Conservation (phyloP, 768 basidiomycete species). For the Fistulinella prunicolor region DNA sequence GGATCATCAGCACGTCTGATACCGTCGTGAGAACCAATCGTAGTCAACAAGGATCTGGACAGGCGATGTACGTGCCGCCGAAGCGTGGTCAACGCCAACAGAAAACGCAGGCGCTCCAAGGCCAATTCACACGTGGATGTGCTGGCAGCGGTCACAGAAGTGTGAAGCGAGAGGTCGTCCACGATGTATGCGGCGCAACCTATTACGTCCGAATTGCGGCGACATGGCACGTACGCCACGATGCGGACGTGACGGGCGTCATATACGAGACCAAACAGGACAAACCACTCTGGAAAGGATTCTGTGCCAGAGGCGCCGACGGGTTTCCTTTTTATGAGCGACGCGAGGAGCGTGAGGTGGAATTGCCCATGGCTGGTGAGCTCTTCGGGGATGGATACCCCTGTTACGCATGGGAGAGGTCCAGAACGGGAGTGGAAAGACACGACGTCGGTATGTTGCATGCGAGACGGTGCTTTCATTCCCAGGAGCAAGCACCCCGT, state of each 20-base stretch:
- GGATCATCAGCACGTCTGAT: background rate
- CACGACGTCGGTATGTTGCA: no score
- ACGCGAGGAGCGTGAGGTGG: conserved; percentile 15
- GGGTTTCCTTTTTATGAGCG: background rate
- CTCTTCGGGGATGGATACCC: conserved; percentile 13
- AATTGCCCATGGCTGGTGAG: conserved; percentile 5
- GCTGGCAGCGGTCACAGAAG: background rate
- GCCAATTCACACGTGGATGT: conserved; percentile 5
- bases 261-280: conserved; percentile 25
- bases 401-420: background rate
- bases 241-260: conserved; percentile 16
- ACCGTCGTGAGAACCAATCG: no score
- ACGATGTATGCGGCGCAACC: conserved; percentile 18
- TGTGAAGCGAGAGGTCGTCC: conserved; percentile 18
- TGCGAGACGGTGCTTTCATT: conserved; percentile 11
- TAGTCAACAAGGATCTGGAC: conserved; percentile 15
- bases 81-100: conserved; percentile 17
- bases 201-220: conserved; percentile 1
- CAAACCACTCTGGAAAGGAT: conserved; percentile 26
- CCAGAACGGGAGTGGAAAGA: background rate
- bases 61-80: conserved; percentile 19
- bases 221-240: conserved; percentile 21
- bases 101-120: conserved; percentile 19
- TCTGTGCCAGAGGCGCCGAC: no score
- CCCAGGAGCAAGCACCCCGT: conserved; percentile 23